Base-by-base conservation (phyloP, 495 filamentous ascomycete genomes). In the Pyronema domesticum region DNA sequence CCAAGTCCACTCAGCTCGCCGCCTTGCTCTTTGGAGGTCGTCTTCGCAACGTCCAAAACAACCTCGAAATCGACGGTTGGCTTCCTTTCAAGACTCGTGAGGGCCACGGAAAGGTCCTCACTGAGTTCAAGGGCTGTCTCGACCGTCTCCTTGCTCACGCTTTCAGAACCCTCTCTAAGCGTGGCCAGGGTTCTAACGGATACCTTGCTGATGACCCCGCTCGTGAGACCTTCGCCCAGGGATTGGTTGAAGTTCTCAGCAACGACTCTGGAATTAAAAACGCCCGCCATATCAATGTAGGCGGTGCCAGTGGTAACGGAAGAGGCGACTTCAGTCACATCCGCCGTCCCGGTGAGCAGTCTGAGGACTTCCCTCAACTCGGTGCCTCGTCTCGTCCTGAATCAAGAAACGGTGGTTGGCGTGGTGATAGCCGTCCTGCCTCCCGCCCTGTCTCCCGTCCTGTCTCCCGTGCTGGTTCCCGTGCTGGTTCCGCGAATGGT, bases 11-110 rank as follows among this genome's bases (percentile, higher is more conserved):
- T 17, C 70, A 74, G 1, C 61, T 79, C 2, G 67, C 65, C 33
- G 69, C 74, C 1, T 59, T 64, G 37, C 63, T 79, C 18, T 77
- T 79, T 47, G 76, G 76, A 33, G 73, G 76, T n/a, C 62, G 57
- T 33, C 57, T 76, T n/a, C 45, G 51, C 19, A 52, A 52, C 14
- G 53, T 57, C 13, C 53, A 53, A 37, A 63, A 67, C 14, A 65
- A 58, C 13, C 11, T 79, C 9, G 61, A 68, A 45, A 68, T 77
- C 51, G 74, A 76, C 51, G 64, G 60, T 34, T 79, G 76, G 75
- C 55, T 78, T 35, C 68, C 69, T 3, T 72, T 75, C 36, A 65
- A 52, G 42, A 56, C 70, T 23, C 46, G 60, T 34, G 61, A 57
- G 19, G 61, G 68, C 40, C 65, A 68, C 18, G 66, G 61, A n/a